Conservation (phyloP, 768 basidiomycete species). For the Tricholoma matsutake region DNA sequence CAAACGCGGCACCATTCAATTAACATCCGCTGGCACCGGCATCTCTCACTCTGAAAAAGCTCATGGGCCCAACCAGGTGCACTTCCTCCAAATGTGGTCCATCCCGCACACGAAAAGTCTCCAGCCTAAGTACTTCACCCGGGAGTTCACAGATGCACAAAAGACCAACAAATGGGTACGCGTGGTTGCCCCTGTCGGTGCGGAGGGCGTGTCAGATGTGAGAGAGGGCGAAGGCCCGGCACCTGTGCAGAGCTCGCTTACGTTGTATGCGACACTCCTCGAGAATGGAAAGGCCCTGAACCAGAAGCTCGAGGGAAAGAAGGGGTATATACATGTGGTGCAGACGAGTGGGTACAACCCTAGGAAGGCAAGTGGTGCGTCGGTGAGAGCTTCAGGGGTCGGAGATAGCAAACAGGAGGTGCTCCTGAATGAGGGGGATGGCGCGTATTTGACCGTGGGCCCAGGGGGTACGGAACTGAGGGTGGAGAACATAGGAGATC, state of each 20-base stretch:
- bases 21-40: conserved; percentile 90
- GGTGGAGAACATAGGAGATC: conserved; percentile 64
- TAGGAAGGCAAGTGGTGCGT: conserved; percentile 51
- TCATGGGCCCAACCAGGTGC: conserved; percentile 39
- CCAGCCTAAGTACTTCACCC: conserved; percentile 80
- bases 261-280: conserved; percentile 77
- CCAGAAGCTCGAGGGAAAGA: conserved; percentile 49
- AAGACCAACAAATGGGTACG: conserved; percentile 71
- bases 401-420: conserved; percentile 32
- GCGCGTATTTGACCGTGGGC: conserved; percentile 63
- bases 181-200: conserved; percentile 72
- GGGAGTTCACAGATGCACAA: conserved; percentile 79
- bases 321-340: conserved; percentile 83
- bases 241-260: conserved; percentile 68
- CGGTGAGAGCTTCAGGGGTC: conserved; percentile 46
- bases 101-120: conserved; percentile 44
- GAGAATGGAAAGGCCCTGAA: conserved; percentile 50
- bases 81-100: conserved; percentile 56
- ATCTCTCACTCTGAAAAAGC: conserved; percentile 75
- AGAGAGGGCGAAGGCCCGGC: conserved; percentile 78
- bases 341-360: conserved; percentile 82
- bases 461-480: conserved; percentile 37
- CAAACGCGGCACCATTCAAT: conserved; percentile 84
- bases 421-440: conserved; percentile 83
- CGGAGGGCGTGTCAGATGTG: conserved; percentile 52